These are phyloP conservation scores for Spergularia bocconei DNA, from an alignment of 148 eudicot species.

Conservation along the genomic window DNA sequence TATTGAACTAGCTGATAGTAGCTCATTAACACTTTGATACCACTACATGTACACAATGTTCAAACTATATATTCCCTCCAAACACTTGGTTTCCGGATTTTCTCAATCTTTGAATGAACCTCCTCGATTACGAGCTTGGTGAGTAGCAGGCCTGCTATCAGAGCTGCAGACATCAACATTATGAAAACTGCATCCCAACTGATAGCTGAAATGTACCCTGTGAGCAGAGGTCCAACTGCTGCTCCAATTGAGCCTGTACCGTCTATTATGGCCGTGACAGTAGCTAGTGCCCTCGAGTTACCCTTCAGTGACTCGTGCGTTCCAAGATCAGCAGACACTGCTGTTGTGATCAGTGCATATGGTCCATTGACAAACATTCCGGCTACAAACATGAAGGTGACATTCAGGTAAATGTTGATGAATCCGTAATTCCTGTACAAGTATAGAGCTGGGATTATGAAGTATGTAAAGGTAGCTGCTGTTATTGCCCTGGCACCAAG, in stretches of 20 bases:
- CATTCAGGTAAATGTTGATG: conserved; percentile 49
- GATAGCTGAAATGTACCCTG: conserved; percentile 65
- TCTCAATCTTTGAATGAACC: conserved; percentile 49
- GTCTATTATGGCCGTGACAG: conserved; percentile 91
- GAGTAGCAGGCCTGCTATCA: conserved; percentile 78
- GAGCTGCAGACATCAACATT: conserved; percentile 80
- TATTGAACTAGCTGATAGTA: not conserved
- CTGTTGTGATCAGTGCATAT: conserved; percentile 88
- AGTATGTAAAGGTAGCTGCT: conserved; percentile 83
- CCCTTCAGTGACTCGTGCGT: conserved; percentile 79
- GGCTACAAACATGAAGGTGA: conserved; percentile 55
- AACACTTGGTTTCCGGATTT: conserved; percentile 28
- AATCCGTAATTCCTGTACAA: conserved; percentile 73
- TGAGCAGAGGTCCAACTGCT: conserved; percentile 81
- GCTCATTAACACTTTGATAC: too few species aligned
- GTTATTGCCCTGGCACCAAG: conserved; percentile 91
- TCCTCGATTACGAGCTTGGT: conserved; percentile 73
- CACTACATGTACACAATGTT: not conserved
- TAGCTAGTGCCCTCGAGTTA: conserved; percentile 74
- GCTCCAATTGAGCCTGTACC: conserved; percentile 97
- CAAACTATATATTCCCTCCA: conserved; percentile 40
- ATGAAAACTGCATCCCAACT: conserved; percentile 84
- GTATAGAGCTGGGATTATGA: conserved; percentile 73
- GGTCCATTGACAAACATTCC: conserved; percentile 92
- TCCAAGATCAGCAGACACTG: conserved; percentile 93